These are phyloP conservation scores for Xylaria flabelliformis DNA, from an alignment of 495 filamentous ascomycete genomes.

Conservation along the genomic window DNA sequence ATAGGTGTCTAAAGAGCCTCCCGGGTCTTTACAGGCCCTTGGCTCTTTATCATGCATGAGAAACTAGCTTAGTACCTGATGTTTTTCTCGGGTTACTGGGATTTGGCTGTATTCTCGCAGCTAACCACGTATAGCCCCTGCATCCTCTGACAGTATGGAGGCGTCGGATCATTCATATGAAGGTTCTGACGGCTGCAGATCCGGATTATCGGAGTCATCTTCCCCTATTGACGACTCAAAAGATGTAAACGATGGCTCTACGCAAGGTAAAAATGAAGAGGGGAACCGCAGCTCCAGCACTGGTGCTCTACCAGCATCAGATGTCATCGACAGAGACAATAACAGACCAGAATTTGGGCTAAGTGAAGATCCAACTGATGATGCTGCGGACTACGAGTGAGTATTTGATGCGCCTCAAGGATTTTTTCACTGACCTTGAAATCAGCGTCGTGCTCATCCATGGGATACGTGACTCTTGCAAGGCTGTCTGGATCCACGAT, in stretches of 20 bases:
- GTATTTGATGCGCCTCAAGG: background rate
- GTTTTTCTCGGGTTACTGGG: too few species aligned
- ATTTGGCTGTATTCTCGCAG: background rate
- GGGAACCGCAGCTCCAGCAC: background rate
- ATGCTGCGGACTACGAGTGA: background rate
- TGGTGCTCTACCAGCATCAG: background rate
- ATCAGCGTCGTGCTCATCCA: background rate
- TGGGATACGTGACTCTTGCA: background rate
- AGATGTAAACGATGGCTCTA: background rate
- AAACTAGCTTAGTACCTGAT: too few species aligned
- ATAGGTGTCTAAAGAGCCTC: too few species aligned
- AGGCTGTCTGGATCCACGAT: background rate
- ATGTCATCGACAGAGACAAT: background rate
- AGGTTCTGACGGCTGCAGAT: background rate
- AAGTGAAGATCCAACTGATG: background rate
- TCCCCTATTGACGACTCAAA: background rate
- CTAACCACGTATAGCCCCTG: background rate
- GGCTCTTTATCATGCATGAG: too few species aligned
- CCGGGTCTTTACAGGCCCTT: too few species aligned
- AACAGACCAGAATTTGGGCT: background rate
- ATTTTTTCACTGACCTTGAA: background rate
- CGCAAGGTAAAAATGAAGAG: background rate
- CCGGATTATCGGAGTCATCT: background rate
- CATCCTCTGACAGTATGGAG: background rate
- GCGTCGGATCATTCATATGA: background rate